Percentiles rank a stretch among this genome's conserved stretches.
These are phyloP conservation scores for Phytophthora tentaculata DNA, from an alignment of 352 stramenopile species.

Conservation along the genomic window DNA sequence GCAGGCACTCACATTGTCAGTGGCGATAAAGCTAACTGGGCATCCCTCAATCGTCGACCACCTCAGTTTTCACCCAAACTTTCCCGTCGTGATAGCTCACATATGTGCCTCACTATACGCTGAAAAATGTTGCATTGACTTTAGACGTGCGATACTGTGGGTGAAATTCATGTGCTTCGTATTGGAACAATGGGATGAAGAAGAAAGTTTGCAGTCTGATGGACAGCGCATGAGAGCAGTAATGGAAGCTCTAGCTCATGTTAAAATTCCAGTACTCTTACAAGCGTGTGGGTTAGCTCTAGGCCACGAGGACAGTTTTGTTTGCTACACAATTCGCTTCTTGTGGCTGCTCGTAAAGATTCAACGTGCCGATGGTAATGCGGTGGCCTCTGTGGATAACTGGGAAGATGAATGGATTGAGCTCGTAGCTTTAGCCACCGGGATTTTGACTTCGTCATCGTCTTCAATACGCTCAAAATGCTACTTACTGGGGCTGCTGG, in stretches of 20 bases:
- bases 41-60: conserved; percentile 7
- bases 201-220: background rate
- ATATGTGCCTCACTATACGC: conserved; percentile 11
- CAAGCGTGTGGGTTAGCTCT: conserved; percentile 8
- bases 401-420: conserved; percentile 11
- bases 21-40: conserved; percentile 8
- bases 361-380: background rate
- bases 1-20: background rate
- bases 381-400: background rate
- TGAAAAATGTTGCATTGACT: background rate
- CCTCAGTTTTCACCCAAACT: conserved; percentile 16
- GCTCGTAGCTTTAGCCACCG: conserved; percentile 3
- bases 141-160: background rate
- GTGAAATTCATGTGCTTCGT: conserved; percentile 25
- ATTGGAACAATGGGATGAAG: conserved; percentile 19
- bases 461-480: conserved; percentile 5
- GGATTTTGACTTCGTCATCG: conserved; percentile 6
- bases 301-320: background rate
- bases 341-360: conserved; percentile 18
- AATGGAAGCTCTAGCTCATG: background rate
- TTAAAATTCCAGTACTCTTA: conserved; percentile 4
- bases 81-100: conserved; percentile 4
- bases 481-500: conserved; percentile 17
- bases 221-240: background rate
- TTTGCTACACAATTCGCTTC: conserved; percentile 13